A percentile compares a stretch with the other conserved stretches of the same genome.
These are phyloP conservation scores for Myxozyma monticola DNA, from an alignment of 805 yeast species.

Conservation along the genomic window DNA sequence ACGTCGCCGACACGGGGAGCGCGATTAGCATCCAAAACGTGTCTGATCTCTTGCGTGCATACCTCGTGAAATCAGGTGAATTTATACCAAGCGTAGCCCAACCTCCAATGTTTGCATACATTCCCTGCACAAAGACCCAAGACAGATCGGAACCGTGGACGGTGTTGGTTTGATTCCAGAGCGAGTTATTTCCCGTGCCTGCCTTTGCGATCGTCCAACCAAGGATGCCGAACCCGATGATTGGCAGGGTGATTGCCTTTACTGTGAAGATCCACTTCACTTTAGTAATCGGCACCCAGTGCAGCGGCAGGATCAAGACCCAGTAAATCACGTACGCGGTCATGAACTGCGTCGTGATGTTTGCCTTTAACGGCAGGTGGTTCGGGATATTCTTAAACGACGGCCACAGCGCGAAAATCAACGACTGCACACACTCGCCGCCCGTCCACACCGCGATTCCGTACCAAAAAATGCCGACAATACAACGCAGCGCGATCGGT, in stretches of 20 bases:
- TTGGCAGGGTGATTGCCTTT: conserved; percentile 74
- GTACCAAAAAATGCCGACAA: conserved; percentile 58
- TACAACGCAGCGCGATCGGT: conserved; percentile 52
- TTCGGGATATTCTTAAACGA: conserved; percentile 43
- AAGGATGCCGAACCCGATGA: conserved; percentile 79
- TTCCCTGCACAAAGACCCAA: conserved; percentile 62
- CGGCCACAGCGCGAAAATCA: conserved; percentile 74
- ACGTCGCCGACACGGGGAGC: conserved; percentile 19
- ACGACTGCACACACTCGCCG: conserved; percentile 55
- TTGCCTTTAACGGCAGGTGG: conserved; percentile 34
- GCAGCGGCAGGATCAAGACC: conserved; percentile 74
- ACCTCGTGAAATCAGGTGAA: conserved; percentile 47
- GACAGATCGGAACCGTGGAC: conserved; percentile 71
- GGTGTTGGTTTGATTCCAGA: conserved; percentile 72
- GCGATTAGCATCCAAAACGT: conserved; percentile 11
- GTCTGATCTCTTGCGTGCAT: conserved; percentile 34
- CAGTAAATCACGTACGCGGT: conserved; percentile 80
- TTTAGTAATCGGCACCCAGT: conserved; percentile 80
- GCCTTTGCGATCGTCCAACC: conserved; percentile 62
- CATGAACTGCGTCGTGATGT: conserved; percentile 51
- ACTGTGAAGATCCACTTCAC: conserved; percentile 82
- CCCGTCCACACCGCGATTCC: conserved; percentile 51
- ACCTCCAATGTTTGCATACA: conserved; percentile 51
- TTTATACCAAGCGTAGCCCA: conserved; percentile 44
- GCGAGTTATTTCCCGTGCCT: conserved; percentile 37